Base-by-base conservation (phyloP, 495 filamentous ascomycete genomes). In the Penicillium desertorum region DNA sequence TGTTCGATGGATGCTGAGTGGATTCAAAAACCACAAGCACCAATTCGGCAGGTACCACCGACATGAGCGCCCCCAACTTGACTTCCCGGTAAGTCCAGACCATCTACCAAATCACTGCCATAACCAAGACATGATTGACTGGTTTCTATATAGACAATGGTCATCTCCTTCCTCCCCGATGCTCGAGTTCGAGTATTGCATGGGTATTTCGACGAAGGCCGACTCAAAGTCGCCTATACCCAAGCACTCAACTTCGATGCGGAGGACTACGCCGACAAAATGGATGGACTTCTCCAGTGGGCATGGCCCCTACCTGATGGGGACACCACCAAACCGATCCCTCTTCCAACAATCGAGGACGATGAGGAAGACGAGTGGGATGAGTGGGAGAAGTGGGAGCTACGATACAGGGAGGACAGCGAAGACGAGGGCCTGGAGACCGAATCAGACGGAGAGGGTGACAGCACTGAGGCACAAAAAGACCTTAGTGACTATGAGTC, bases 131-230 rank as follows among this genome's bases (percentile, higher is more conserved):
- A 54, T 25, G 6, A n/a, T 7, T 47, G 11, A 54, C 43, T 47
- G 17, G 48, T 6, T n/a, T 5, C 14, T 16, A n/a, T 11, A 7
- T 42, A 54, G 57, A 59, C 57, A 19, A 39, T 59, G 43, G 34
- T 54, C 14, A 54, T 59, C 12, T 59, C 57, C 4, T 59, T 54
- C 36, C 57, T 54, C 16, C 51, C 57, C 2, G 41, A 42, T 16
- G 42, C 27, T 20, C 43, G 34, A 17, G 57, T 51, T 19, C 57
- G 57, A 25, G 23, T 59, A 4, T 42, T 59, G 29, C 47, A 48
- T n/a, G 50, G 57, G 20, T 59, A 54, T 19, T 54, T 47, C 19
- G 50, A 46, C 43, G 3, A 44, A 0, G 44, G 50, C 23, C 30
- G 10, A 5, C 50, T 59, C 19, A 41, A 53, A 39, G n/a, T 59